Percentiles rank a stretch among this genome's conserved stretches.
Conservation (phyloP, 2,329 filamentous ascomycete genomes). For the Aschersonia sp. region DNA sequence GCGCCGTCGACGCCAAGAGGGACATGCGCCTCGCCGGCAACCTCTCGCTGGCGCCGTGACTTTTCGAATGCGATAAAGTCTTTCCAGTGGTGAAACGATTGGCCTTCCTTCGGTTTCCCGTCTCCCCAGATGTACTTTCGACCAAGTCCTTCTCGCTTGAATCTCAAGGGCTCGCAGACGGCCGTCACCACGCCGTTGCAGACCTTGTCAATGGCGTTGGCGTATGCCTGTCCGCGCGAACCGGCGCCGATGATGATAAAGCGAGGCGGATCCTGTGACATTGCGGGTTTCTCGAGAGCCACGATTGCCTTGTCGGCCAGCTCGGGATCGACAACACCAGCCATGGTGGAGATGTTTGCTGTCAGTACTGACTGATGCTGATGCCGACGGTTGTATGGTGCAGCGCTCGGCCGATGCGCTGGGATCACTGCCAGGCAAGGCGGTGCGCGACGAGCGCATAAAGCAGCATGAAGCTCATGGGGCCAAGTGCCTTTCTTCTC, state of each 20-base stretch:
- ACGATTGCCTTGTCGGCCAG: constrained; percentile 9
- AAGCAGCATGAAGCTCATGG: too few relatives aligned
- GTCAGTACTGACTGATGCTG: neutral
- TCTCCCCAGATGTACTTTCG: constrained; percentile 57
- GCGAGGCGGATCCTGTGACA: constrained; percentile 39
- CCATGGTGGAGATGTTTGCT: constrained; percentile 6
- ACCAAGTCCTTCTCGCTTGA: constrained; percentile 61
- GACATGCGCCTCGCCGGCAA: constrained; percentile 29
- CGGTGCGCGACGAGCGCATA: too few relatives aligned
- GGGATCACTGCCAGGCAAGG: too few relatives aligned
- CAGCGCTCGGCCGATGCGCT: too few relatives aligned
- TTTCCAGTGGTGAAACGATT: constrained; percentile 60
- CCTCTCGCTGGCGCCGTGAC: constrained; percentile 38
- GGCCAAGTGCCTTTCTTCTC: too few relatives aligned
- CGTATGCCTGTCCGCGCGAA: constrained; percentile 63
- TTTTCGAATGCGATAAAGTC: constrained; percentile 64
- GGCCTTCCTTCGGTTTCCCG: constrained; percentile 35
- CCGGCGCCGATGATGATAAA: constrained; percentile 75
- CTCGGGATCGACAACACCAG: constrained; percentile 9
- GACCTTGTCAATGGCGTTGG: constrained; percentile 47
- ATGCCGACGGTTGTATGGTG: too few relatives aligned
- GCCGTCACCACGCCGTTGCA: constrained; percentile 57
- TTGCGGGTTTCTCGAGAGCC: constrained; percentile 25
- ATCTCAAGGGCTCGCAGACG: constrained; percentile 67
- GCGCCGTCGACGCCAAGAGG: constrained; percentile 44